phyloP scores from a whole-genome alignment of 2,329 filamentous ascomycete species.

The Amylocarpus encephaloides region DNA sequence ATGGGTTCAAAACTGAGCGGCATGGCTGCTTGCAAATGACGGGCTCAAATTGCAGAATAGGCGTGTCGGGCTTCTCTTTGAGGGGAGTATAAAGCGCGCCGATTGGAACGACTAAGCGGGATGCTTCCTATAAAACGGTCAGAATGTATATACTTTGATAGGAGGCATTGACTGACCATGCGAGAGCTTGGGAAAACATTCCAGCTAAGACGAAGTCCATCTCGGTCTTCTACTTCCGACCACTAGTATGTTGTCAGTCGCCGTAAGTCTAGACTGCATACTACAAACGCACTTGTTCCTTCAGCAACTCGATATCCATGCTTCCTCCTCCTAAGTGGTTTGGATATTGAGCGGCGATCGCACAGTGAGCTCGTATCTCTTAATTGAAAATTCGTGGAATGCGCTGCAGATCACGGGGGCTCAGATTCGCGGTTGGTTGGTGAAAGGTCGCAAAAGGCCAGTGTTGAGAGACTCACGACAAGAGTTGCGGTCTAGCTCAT shows the following conservation, averaged over 20 bases:
- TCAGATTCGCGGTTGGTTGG: neutral
- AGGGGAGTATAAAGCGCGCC: slow-evolving; percentile 91
- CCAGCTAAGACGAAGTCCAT: slow-evolving; percentile 95
- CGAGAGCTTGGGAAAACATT: slow-evolving; percentile 97
- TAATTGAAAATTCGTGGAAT: neutral
- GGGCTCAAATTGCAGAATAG: slow-evolving; percentile 89
- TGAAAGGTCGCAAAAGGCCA: neutral
- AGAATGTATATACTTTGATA: slow-evolving; percentile 12
- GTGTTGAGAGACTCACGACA: neutral
- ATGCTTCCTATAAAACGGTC: slow-evolving; percentile 66
- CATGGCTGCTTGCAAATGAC: slow-evolving; percentile 96
- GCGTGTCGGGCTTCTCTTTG: slow-evolving; percentile 88
- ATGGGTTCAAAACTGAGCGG: slow-evolving; percentile 91
- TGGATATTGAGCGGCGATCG: no score
- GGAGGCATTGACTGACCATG: slow-evolving; percentile 58
- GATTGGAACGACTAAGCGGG: slow-evolving; percentile 89
- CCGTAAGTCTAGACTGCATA: no score
- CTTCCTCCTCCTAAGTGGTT: neutral
- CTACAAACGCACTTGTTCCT: slow-evolving; percentile 19
- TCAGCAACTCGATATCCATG: slow-evolving; percentile 30
- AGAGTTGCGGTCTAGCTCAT: neutral
- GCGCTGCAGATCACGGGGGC: neutral
- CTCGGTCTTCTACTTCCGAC: slow-evolving; percentile 82
- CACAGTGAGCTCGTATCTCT: no score
- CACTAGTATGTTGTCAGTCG: slow-evolving; percentile 15